A percentile compares a stretch with the other conserved stretches of the same genome.
Evolutionary conservation across 2,329 filamentous ascomycete species (phyloP).

Genomic region (Claviceps quebecensis): DNA sequence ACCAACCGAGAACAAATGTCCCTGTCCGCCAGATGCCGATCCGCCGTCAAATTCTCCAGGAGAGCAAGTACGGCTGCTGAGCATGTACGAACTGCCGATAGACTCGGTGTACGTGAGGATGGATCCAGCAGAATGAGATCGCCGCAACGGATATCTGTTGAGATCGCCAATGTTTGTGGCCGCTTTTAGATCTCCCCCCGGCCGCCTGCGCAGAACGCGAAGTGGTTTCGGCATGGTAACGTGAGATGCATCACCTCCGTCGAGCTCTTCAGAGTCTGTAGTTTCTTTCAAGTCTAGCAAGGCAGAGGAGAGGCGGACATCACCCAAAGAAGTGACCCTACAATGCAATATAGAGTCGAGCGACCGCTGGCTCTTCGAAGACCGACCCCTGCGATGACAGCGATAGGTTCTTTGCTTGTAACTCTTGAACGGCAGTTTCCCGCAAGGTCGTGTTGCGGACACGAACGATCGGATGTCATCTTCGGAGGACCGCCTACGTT

Average conservation of each 20-base stretch:
- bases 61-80: conserved; percentile 22
- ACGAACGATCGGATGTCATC: conserved; percentile 20
- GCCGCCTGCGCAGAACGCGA: conserved; percentile 54
- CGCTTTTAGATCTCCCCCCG: conserved; percentile 61
- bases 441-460: conserved; percentile 13
- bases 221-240: conserved; percentile 34
- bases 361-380: conserved; percentile 34
- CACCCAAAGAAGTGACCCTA: conserved; percentile 47
- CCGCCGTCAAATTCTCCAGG: conserved; percentile 12
- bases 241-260: conserved; percentile 27
- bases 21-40: conserved; percentile 11
- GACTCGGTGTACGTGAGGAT: conserved; percentile 48
- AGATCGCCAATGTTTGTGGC: conserved; percentile 51
- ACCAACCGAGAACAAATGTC: conserved; percentile 42
- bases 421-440: conserved; percentile 15
- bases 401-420: conserved; percentile 14
- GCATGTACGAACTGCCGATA: conserved; percentile 41
- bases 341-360: conserved; percentile 36
- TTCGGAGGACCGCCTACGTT: conserved; percentile 16
- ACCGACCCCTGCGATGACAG: conserved; percentile 31
- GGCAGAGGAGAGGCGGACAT: conserved; percentile 35
- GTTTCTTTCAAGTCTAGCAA: conserved; percentile 49
- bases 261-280: conserved; percentile 37
- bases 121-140: conserved; percentile 45
- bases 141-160: conserved; percentile 32